Evolutionary conservation across 2,329 filamentous ascomycete genomes (phyloP).

Genomic region (Neopestalotiopsis sp.): DNA sequence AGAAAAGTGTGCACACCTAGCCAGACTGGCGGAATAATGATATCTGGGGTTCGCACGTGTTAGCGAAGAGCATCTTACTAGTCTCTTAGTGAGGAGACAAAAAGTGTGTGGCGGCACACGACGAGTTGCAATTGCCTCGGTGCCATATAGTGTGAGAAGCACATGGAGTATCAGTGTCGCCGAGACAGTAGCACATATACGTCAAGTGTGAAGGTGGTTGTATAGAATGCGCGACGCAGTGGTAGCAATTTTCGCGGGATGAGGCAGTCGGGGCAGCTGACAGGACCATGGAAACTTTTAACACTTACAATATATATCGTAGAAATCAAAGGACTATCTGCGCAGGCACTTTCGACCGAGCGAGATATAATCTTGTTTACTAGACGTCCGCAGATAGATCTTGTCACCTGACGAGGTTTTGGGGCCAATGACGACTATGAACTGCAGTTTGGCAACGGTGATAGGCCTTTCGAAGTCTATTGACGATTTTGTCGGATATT

Average conservation of each 20-base stretch:
- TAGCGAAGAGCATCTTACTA: slow-evolving; percentile 25
- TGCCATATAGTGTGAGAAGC: slow-evolving; percentile 28
- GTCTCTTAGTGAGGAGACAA: slow-evolving; percentile 4
- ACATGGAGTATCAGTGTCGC: slow-evolving; percentile 17
- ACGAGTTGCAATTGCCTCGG: slow-evolving; percentile 6
- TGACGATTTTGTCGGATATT: slow-evolving; percentile 42
- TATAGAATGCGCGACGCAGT: slow-evolving; percentile 24
- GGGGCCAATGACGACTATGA: slow-evolving; percentile 55
- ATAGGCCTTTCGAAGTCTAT: slow-evolving; percentile 52
- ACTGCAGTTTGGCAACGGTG: slow-evolving; percentile 49
- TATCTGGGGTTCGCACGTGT: not conserved
- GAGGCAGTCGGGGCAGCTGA: slow-evolving; percentile 2
- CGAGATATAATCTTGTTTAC: slow-evolving; percentile 36
- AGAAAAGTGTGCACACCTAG: slow-evolving; percentile 19
- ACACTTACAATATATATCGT: slow-evolving; percentile 8
- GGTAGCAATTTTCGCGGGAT: slow-evolving; percentile 15
- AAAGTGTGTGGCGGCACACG: not conserved
- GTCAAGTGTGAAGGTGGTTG: not conserved
- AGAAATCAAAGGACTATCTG: slow-evolving; percentile 18
- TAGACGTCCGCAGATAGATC: slow-evolving; percentile 48
- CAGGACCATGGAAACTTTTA: not conserved
- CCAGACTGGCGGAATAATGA: slow-evolving; percentile 11
- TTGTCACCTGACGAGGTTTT: slow-evolving; percentile 57
- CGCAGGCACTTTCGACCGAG: slow-evolving; percentile 37
- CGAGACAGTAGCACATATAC: not conserved